phyloP scores from a whole-genome alignment of 2,329 filamentous ascomycete genomes.

The Penicillium vulpinum region DNA sequence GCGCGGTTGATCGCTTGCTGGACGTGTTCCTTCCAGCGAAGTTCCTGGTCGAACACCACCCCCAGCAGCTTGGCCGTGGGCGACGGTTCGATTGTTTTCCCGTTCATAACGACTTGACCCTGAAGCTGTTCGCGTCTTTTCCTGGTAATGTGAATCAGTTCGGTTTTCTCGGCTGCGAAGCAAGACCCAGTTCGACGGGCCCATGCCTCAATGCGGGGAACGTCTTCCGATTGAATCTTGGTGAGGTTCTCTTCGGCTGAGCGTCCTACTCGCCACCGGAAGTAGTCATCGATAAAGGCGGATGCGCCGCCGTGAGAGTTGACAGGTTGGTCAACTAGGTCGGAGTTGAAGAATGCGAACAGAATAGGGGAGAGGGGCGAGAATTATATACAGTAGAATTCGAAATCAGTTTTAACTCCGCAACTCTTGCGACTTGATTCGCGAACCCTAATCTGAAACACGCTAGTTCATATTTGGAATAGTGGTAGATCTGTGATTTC shows the following conservation, averaged over 20 bases:
- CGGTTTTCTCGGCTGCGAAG: constrained; percentile 1
- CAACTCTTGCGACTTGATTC: too few species aligned
- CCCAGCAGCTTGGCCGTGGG: background rate
- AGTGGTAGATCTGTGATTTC: too few species aligned
- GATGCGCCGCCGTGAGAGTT: background rate
- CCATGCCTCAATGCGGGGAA: background rate
- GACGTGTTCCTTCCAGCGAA: background rate
- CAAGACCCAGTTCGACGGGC: background rate
- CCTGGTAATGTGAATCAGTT: constrained; percentile 2
- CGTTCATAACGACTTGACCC: background rate
- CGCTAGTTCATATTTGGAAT: too few species aligned
- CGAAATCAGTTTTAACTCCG: too few species aligned
- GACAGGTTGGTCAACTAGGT: constrained; percentile 1
- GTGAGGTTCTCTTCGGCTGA: background rate
- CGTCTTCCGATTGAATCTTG: background rate
- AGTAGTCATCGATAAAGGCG: background rate
- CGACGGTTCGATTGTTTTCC: background rate
- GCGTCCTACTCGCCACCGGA: background rate
- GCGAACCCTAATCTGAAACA: too few species aligned
- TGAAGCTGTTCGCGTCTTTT: background rate
- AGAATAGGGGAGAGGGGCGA: too few species aligned
- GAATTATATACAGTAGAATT: too few species aligned
- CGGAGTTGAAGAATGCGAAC: too few species aligned
- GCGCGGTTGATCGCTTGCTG: background rate
- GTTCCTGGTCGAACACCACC: background rate